Conservation (phyloP, 305 asterid species). For the Salvia sclarea region DNA sequence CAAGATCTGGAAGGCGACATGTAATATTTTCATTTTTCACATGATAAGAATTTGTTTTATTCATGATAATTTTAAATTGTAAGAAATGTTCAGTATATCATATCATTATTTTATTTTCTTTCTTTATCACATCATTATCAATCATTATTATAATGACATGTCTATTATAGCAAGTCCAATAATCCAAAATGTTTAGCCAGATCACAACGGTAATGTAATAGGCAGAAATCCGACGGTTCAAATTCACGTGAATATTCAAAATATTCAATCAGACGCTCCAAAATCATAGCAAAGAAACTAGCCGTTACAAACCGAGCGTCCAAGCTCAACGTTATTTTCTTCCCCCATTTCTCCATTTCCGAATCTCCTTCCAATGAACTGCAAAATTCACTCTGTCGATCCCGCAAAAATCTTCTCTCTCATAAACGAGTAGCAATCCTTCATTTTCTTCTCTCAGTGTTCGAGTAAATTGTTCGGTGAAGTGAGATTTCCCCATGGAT, state of each 20-base stretch:
- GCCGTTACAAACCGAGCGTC: conserved; percentile 71
- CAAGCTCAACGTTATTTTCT: conserved; percentile 41
- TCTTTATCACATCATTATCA: no score
- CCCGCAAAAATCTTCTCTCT: conserved; percentile 15
- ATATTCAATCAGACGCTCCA: conserved; percentile 44
- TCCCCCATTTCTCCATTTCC: conserved; percentile 22
- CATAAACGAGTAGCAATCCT: not conserved
- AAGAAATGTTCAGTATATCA: not conserved
- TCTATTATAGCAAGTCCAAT: conserved; percentile 5
- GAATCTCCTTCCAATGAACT: conserved; percentile 23
- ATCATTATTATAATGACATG: not conserved
- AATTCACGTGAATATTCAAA: conserved; percentile 28
- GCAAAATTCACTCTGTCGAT: conserved; percentile 28
- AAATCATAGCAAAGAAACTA: conserved; percentile 43
- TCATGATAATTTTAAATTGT: not conserved
- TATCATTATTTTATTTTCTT: not conserved
- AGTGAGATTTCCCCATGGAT: conserved; percentile 50
- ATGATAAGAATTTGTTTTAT: no score
- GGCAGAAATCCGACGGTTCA: conserved; percentile 39
- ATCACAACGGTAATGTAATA: conserved; percentile 33
- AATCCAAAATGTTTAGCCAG: not conserved
- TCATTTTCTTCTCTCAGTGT: conserved; percentile 3
- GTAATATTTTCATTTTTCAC: no score
- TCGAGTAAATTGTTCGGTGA: conserved; percentile 27
- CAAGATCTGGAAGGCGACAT: no score